Percentiles rank a stretch among this genome's conserved stretches.
Evolutionary conservation across 2,329 filamentous ascomycete genomes (phyloP).

Genomic region (Cladosporium austrohemisphaericum): DNA sequence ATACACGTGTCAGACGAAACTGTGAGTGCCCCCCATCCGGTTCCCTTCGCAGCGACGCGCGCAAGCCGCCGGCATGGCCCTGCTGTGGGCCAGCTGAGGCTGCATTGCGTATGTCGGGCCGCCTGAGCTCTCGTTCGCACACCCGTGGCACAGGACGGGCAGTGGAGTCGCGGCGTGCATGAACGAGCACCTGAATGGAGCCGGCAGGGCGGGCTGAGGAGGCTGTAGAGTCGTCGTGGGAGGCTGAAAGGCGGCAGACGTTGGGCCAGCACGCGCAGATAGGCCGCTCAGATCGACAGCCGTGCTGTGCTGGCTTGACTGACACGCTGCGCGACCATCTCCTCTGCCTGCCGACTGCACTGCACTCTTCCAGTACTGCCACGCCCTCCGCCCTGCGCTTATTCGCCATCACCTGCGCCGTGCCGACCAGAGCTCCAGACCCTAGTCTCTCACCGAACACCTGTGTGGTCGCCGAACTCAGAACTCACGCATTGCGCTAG

Average conservation of each 20-base stretch:
- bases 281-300: too few relatives aligned
- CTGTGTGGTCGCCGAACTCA: slow-evolving; percentile 7
- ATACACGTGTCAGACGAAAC: slow-evolving; percentile 1
- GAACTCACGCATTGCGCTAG: slow-evolving; percentile 10
- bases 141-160: neutral
- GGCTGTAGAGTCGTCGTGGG: neutral
- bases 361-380: slow-evolving; percentile 1
- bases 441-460: neutral
- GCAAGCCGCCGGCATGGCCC: slow-evolving; percentile 1
- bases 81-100: slow-evolving; percentile 5
- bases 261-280: too few relatives aligned
- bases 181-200: slow-evolving; percentile 2
- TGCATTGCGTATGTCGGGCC: neutral
- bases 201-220: neutral
- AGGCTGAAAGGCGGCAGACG: neutral
- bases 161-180: slow-evolving; percentile 4
- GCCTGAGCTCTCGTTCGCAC: slow-evolving; percentile 1
- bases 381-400: neutral
- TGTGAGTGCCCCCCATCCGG: slow-evolving; percentile 1
- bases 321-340: slow-evolving; percentile 1
- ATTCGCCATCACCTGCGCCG: slow-evolving; percentile 7
- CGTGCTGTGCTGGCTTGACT: too few relatives aligned
- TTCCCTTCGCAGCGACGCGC: slow-evolving; percentile 5
- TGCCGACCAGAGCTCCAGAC: slow-evolving; percentile 4
- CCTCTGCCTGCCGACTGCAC: slow-evolving; percentile 2